Evolutionary conservation across 495 filamentous ascomycete genomes (phyloP), one percentile per base, ranked within the genome.

Genomic region (Xylaria cubensis): DNA sequence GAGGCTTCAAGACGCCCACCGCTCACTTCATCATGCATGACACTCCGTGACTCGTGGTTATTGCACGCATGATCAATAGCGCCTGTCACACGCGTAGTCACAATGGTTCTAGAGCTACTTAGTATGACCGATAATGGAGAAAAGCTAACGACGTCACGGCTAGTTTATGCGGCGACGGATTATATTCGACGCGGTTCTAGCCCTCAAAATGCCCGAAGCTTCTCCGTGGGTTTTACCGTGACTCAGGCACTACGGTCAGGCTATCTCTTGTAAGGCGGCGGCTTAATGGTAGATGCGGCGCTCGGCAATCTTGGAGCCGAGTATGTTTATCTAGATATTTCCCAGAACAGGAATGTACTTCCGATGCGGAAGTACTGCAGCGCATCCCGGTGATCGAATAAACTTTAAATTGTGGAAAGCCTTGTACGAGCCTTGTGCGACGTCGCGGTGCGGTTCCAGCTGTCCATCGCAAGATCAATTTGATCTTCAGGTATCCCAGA

Each of bases 21-120:
- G 17, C 17, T 39, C 34, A 17, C 17, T 32, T 61, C 17, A 26
- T 5, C 26, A 17, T 15, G 13, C 42, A 1, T 6, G 64, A 46
- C 46, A 26, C 6, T 3, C 9, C 46, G 44, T 56, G 69, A 71
- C 69, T 71, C 69, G n/a, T n/a, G 46, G 4, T 51, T 42, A 41
- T 36, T 26, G 26, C 36, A 12, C 44, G 8, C 34, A n/a, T 34
- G 48, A 34, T 48, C 36, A 13, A 56, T 24, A 13, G 59, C 17
- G 64, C 53, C 21, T 64, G 13, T 12, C 24, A 15, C 44, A 4
- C n/a, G 63, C 39, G n/a, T 56, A 19, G n/a, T 42, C 12, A 32
- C 13, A 7, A 17, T 24, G 19, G 24, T 34, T 64, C 59, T 51
- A 56, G 69, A 51, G 56, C 4, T 36, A 29, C 29, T 36, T 36